Evolutionary conservation across 768 basidiomycete genomes (phyloP), one percentile per base, ranked within the genome.

Genomic region (Mycena sanguinolenta): DNA sequence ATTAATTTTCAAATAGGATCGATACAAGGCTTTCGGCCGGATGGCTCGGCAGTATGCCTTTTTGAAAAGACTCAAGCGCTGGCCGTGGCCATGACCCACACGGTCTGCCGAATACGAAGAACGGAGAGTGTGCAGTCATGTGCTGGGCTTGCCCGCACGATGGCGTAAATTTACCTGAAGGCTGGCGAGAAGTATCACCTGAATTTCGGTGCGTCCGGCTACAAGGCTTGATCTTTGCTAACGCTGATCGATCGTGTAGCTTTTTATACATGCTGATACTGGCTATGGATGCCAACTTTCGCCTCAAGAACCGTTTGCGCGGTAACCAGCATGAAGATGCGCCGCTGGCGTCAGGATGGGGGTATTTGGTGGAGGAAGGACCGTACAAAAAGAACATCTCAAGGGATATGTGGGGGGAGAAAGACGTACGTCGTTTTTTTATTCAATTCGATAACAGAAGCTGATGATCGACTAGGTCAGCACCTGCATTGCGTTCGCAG

Each of bases 61-160:
- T 14, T 25, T 59, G 16, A 12, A 27, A 14, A 63, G 69, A n/a
- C 30, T 23, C 1, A 69, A 63, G 17, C 44, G 67, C 36, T 25
- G 70, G 55, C 30, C 63, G 46, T 6, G 65, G n/a, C 17, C 73
- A 46, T 50, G 58, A 32, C 52, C 39, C 49, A 8, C 49, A 42
- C 30, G 74, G 69, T 34, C 28, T 74, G 16, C 6, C 3, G 34
- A 44, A 23, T 27, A 28, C 69, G 9, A 54, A 64, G 39, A 62
- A 13, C 16, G 58, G 71, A 3, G 64, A 60, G 14, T 25, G 65
- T 2, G 69, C 69, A 2, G 71, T 77, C 13, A n/a, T 38, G 28
- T 77, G 77, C 38, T 77, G 75, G 65, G 69, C 77, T 2, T 77
- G 77, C 57, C 77, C 76, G 0, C 68, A 46, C 10, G 44, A 46